Conservation (phyloP, 306 rosid species). For the Citrullus colocynthis region DNA sequence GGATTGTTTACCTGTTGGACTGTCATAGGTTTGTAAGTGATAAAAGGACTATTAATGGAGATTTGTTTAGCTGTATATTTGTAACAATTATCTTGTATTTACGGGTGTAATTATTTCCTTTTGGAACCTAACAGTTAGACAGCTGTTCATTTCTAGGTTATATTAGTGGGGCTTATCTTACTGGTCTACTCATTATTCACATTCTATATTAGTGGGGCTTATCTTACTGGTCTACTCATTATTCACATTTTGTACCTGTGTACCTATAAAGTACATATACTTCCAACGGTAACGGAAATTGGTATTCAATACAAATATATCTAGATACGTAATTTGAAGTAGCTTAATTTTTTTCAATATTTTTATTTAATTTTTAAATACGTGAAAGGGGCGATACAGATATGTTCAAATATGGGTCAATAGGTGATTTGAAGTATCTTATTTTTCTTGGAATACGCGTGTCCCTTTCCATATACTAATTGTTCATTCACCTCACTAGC, state of each 20-base stretch:
- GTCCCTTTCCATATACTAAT: too few species aligned
- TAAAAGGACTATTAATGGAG: background rate
- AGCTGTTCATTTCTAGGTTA: background rate
- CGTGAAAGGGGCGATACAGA: too few species aligned
- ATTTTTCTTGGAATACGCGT: too few species aligned
- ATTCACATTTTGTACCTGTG: background rate
- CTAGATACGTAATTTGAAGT: too few species aligned
- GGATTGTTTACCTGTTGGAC: background rate
- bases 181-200: background rate
- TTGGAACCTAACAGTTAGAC: background rate
- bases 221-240: background rate
- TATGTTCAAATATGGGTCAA: too few species aligned
- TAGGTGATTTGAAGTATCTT: too few species aligned
- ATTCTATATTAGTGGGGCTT: slow-evolving; percentile 5
- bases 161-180: slow-evolving; percentile 1
- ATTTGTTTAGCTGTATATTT: background rate
- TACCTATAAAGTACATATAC: too few species aligned
- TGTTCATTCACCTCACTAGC: too few species aligned
- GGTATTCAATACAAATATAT: too few species aligned
- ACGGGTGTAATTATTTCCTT: background rate
- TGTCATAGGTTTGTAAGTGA: background rate
- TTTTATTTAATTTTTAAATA: too few species aligned
- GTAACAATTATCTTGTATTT: background rate
- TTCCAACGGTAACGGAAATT: too few species aligned
- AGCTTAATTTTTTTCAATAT: too few species aligned